Evolutionary conservation across 495 filamentous ascomycete species (phyloP).

Genomic region (Hypoxylon subgilvum): DNA sequence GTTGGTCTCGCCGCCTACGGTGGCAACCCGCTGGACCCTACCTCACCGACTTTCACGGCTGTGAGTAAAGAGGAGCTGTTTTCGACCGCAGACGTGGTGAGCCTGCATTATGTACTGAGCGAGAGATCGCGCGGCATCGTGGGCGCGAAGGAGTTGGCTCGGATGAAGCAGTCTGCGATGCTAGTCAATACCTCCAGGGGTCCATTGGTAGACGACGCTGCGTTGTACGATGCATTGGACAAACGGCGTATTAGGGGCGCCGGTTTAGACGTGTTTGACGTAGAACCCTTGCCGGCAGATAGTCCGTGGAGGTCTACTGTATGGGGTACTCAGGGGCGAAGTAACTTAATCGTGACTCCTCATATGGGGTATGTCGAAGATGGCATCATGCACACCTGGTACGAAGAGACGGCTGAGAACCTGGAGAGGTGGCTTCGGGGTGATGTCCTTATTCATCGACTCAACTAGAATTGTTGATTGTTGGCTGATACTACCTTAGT

Average conservation of each 20-base stretch:
- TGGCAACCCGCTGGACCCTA: slow-evolving; percentile 38
- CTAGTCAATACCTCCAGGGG: slow-evolving; percentile 72
- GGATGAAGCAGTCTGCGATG: slow-evolving; percentile 65
- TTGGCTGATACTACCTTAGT: too few relatives aligned
- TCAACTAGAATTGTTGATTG: too few relatives aligned
- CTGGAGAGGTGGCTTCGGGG: slow-evolving; percentile 64
- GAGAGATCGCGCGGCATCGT: slow-evolving; percentile 65
- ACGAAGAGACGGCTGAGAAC: slow-evolving; percentile 68
- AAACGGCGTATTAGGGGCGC: slow-evolving; percentile 63
- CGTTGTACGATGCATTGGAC: slow-evolving; percentile 59
- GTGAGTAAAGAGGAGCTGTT: slow-evolving; percentile 67
- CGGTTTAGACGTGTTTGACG: slow-evolving; percentile 71
- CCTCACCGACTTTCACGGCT: slow-evolving; percentile 45
- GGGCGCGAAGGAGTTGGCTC: slow-evolving; percentile 56
- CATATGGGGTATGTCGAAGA: slow-evolving; percentile 76
- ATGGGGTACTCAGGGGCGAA: slow-evolving; percentile 64
- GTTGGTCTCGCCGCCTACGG: slow-evolving; percentile 58
- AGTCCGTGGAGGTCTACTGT: slow-evolving; percentile 65
- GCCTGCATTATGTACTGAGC: slow-evolving; percentile 68
- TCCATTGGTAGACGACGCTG: slow-evolving; percentile 65
- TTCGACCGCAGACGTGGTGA: slow-evolving; percentile 66
- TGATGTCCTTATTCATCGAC: slow-evolving; percentile 52
- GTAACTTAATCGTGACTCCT: slow-evolving; percentile 65
- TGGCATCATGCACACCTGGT: slow-evolving; percentile 65
- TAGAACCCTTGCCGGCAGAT: slow-evolving; percentile 67